Evolutionary conservation across 129 eudicot species (phyloP).

Genomic region (Rutidosis leptorrhynchoides): DNA sequence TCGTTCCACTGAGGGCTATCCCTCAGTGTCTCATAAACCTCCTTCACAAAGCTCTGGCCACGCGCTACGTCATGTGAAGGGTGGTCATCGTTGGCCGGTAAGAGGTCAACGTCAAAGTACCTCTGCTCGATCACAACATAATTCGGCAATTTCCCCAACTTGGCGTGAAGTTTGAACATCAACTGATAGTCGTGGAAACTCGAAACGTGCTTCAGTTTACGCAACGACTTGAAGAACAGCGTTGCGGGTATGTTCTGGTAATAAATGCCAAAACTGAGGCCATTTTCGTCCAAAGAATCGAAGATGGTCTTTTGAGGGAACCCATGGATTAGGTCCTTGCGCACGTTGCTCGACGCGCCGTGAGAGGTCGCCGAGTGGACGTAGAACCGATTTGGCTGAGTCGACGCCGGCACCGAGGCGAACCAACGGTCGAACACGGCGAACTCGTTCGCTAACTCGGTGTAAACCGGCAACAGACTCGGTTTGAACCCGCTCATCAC

Average conservation of each 20-base stretch:
- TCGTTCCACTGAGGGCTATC: constrained; percentile 91
- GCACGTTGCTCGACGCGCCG: constrained; percentile 92
- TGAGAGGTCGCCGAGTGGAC: constrained; percentile 94
- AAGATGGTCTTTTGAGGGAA: constrained; percentile 86
- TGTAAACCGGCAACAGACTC: constrained; percentile 57
- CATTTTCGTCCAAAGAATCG: constrained; percentile 79
- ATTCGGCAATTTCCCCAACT: constrained; percentile 66
- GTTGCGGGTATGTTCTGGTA: constrained; percentile 91
- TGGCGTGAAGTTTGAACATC: constrained; percentile 67
- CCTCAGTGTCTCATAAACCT: constrained; percentile 85
- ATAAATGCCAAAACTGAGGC: constrained; percentile 70
- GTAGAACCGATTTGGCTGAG: constrained; percentile 92
- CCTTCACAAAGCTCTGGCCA: constrained; percentile 94
- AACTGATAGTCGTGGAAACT: constrained; percentile 60
- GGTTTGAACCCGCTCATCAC: constrained; percentile 92
- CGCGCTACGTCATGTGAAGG: constrained; percentile 93
- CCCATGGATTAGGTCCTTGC: constrained; percentile 67
- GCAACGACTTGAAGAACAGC: constrained; percentile 57
- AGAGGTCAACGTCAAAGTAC: constrained; percentile 62
- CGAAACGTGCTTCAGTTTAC: constrained; percentile 55
- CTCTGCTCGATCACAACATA: constrained; percentile 90
- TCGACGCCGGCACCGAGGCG: constrained; percentile 92
- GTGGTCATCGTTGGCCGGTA: constrained; percentile 93
- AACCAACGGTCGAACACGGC: constrained; percentile 87
- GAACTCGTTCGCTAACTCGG: constrained; percentile 75